These are phyloP conservation scores for Cylindrotheca closterium DNA, from an alignment of 108 stramenopile genomes.

Conservation along the genomic window DNA sequence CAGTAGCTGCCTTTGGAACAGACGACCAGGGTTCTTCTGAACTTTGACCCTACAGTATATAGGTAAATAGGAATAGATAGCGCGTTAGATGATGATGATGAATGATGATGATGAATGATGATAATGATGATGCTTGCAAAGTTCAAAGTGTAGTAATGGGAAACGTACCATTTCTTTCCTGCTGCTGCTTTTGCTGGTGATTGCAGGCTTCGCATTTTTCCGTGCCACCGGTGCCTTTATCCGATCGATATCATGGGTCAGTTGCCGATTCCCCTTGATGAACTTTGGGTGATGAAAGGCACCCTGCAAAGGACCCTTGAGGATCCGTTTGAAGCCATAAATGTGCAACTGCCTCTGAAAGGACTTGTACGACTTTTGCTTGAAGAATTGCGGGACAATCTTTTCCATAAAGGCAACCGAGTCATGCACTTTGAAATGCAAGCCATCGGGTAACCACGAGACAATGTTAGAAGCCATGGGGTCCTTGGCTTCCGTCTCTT, in stretches of 20 bases:
- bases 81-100: too few species aligned
- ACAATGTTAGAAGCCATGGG: constrained; percentile 37
- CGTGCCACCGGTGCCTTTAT: constrained; percentile 18
- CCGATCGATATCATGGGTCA: constrained; percentile 21
- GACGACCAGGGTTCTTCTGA: too few species aligned
- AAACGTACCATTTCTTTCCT: too few species aligned
- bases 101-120: too few species aligned
- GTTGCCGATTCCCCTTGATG: constrained; percentile 36
- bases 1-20: too few species aligned
- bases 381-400: constrained; percentile 40
- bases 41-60: too few species aligned
- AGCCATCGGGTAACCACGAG: constrained; percentile 65
- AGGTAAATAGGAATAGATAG: too few species aligned
- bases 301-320: constrained; percentile 38
- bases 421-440: constrained; percentile 55
- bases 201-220: background rate
- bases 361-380: constrained; percentile 34
- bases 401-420: constrained; percentile 45
- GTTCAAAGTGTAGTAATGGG: background rate
- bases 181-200: too few species aligned
- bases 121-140: too few species aligned
- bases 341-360: constrained; percentile 63
- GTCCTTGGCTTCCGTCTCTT: constrained; percentile 18
- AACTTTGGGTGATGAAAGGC: constrained; percentile 74
- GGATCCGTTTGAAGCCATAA: constrained; percentile 49